Percentiles rank a stretch among this genome's conserved stretches.
phyloP scores from a whole-genome alignment of 1,284 basidiomycete species.

The Golubevia sp. region DNA sequence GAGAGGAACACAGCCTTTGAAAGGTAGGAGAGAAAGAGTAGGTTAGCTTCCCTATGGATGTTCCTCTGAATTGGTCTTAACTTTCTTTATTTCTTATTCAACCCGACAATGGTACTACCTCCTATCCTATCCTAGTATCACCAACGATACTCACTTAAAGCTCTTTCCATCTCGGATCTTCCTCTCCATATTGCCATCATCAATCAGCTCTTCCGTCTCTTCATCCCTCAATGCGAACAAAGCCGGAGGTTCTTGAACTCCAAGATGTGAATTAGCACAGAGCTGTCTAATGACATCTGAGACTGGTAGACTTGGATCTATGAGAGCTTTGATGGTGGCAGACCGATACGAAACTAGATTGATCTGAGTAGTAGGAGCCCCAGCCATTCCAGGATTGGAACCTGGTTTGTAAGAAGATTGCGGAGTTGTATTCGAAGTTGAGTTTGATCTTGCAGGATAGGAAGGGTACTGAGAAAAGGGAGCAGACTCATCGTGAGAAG shows the following conservation, averaged over 20 bases:
- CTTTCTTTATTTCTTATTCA: constrained; percentile 5
- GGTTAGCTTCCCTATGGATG: constrained; percentile 77
- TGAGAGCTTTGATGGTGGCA: constrained; percentile 44
- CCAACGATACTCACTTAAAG: constrained; percentile 26
- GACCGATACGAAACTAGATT: constrained; percentile 45
- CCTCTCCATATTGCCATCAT: constrained; percentile 66
- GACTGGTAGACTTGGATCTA: constrained; percentile 38
- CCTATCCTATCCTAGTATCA: not conserved
- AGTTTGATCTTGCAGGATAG: no score
- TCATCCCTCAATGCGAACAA: constrained; percentile 81
- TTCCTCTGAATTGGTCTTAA: constrained; percentile 65
- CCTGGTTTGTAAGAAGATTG: no score
- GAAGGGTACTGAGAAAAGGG: no score
- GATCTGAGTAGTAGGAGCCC: constrained; percentile 10
- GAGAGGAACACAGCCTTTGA: constrained; percentile 77
- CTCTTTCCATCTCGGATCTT: constrained; percentile 47
- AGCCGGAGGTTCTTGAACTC: constrained; percentile 78
- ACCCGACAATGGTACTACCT: not conserved
- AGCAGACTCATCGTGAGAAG: no score
- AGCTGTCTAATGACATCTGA: constrained; percentile 58
- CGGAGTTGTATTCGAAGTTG: no score
- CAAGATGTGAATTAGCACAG: constrained; percentile 67
- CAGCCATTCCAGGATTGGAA: no score
- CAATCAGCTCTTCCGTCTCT: constrained; percentile 84
- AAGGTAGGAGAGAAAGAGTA: constrained; percentile 70